A percentile compares a stretch with the other conserved stretches of the same genome.
Evolutionary conservation across 2,329 filamentous ascomycete species (phyloP).

Genomic region (Cladosporium velox): DNA sequence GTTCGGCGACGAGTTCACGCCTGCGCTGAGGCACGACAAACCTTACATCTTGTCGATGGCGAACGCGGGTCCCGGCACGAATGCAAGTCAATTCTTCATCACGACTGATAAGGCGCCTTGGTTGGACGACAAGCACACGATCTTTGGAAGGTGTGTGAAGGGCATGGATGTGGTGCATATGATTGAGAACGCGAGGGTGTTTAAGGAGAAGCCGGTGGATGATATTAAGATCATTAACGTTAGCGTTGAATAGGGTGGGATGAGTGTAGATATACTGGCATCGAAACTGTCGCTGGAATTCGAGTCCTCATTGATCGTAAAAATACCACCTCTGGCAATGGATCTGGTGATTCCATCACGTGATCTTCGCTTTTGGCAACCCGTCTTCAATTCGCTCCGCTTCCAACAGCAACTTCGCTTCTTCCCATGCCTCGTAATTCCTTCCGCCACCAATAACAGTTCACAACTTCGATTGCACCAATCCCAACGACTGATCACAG

Average conservation of each 20-base stretch:
- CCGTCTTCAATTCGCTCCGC: background rate
- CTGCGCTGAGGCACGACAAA: conserved; percentile 84
- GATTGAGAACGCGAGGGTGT: conserved; percentile 87
- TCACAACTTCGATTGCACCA: background rate
- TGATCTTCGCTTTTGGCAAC: background rate
- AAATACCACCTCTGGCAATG: background rate
- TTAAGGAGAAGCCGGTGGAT: conserved; percentile 91
- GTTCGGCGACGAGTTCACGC: conserved; percentile 89
- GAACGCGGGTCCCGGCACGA: conserved; percentile 92
- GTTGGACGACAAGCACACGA: conserved; percentile 94
- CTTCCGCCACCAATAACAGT: background rate
- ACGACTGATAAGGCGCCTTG: conserved; percentile 97
- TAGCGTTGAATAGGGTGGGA: conserved; percentile 25
- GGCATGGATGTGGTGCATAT: conserved; percentile 93
- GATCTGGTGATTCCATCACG: background rate
- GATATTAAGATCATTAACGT: conserved; percentile 98
- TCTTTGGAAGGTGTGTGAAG: conserved; percentile 87
- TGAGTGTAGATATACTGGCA: background rate
- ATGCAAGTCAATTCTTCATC: conserved; percentile 97
- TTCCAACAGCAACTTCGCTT: background rate
- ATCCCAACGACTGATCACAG: background rate
- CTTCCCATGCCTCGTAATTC: background rate
- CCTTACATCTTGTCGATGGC: conserved; percentile 97
- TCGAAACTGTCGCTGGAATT: background rate
- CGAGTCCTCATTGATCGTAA: background rate